Evolutionary conservation across 768 basidiomycete genomes (phyloP), one percentile per base, ranked within the genome.

Genomic region (Mycena filopes): DNA sequence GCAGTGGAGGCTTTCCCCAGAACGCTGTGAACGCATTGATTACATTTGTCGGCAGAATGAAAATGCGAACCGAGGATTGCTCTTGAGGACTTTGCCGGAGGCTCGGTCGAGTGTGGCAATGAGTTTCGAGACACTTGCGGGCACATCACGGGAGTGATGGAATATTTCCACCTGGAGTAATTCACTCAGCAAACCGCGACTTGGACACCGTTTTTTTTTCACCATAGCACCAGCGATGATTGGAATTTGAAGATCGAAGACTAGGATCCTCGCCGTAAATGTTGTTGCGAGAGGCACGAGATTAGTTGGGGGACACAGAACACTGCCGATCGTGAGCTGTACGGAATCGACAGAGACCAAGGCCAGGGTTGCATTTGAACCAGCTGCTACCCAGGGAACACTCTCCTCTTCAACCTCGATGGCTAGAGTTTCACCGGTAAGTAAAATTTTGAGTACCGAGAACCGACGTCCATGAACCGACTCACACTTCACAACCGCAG

Each of bases 61-160:
- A 9, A 28, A 1, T 26, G 77, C 85, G 25, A 63, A 94, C 94
- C 96, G 86, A 58, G 98, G 98, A 69, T 90, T 94, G 60, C 79
- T 80, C 80, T 91, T 96, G 33, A 88, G 73, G 1, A 93, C 85
- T 55, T 84, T 82, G 0, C 96, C 96, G 2, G 88, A 87, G 0
- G 88, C 78, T 57, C 94, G 87, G 72, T 99, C 97, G 12, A 96
- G 77, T 0, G 86, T 89, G 1, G 91, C 84, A n/a, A 93, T 76
- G 29, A 99, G 82, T 70, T 91, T 94, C 6, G 89, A 87, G 55
- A 98, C 86, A 13, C 91, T 93, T 1, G 95, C 97, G 11, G 98
- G 95, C 3, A 97, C 88, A 74, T 99, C 95, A 45, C 88, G 86
- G 1, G 95, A 96, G 73, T 99, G 96, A 73, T 98, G 94, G 79